Evolutionary conservation across 805 yeast genomes (phyloP), one percentile per base, ranked within the genome.

Genomic region (Priceomyces haplophilus): DNA sequence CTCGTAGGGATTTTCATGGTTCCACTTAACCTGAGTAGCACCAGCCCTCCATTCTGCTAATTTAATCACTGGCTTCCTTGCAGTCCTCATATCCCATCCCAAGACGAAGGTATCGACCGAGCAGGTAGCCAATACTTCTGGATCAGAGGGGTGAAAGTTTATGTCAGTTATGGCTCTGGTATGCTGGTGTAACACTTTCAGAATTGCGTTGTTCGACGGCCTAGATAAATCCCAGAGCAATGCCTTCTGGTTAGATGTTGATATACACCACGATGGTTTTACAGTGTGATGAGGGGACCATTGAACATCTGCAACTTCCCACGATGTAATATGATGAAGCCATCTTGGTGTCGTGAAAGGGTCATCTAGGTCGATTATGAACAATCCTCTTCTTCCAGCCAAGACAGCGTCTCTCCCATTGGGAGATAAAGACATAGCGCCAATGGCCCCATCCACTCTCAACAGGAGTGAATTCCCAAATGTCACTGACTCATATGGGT

Each of bases 251-350:
- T 91, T 93, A 1, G 96, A 85, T 0, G 98, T 88, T 0, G 96
- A 87, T 1, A 91, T 84, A 34, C 93, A 88, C 96, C 97, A 90
- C 4, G 84, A 73, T 1, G 96, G 91, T 50, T 86, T 87, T 1
- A 82, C 75, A 4, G 76, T 72, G 44, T 64, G 66, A 58, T 93
- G 97, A 0, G 97, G 97, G 2, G 95, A 87, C 98, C 99, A 93
- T 62, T 93, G 98, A 1, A 91, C 97, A 60, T 91, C 97, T 0
- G 99, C 97, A 3, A 93, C 99, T 61, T 93, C 98, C 98, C 98
- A 93, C 0, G 95, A 82, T 0, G 97, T 91, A 27, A 82, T 74
- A 57, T 93, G 97, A 42, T 83, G 95, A 12, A 93, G 75, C 90
- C 95, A 88, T 45, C 99, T 71, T 0, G 99, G 99, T 0, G 95